Percentiles rank a stretch among this genome's conserved stretches.
Evolutionary conservation across 148 eudicot genomes (phyloP).

Genomic region (Agrostemma githago): DNA sequence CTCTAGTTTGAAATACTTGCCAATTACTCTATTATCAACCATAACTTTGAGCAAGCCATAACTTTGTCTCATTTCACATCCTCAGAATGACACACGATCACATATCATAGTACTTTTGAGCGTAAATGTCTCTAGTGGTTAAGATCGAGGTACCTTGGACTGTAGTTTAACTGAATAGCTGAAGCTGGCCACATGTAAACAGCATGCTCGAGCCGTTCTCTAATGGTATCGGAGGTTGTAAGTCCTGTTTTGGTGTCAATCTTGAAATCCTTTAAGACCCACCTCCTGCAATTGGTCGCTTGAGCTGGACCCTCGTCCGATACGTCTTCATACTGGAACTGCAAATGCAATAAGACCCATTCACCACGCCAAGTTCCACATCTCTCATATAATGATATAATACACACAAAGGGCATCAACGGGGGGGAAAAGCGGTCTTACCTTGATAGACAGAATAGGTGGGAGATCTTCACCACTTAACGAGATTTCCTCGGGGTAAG

Average conservation of each 20-base stretch:
- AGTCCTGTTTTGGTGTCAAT: not conserved
- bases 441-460: not conserved
- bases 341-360: not conserved
- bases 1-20: too few species aligned
- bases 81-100: too few species aligned
- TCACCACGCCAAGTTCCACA: not conserved
- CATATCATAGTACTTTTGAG: too few species aligned
- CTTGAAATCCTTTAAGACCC: not conserved
- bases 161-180: too few species aligned
- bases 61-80: too few species aligned
- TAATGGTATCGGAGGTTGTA: not conserved
- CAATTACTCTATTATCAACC: too few species aligned
- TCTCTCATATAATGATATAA: too few species aligned
- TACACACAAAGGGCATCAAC: not conserved
- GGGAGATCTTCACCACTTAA: not conserved
- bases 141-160: too few species aligned
- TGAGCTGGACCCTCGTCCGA: not conserved
- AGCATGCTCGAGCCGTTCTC: not conserved
- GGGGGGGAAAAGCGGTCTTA: not conserved
- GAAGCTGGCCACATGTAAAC: too few species aligned
- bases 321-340: not conserved
- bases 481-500: not conserved
- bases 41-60: too few species aligned
- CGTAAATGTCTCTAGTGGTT: too few species aligned
- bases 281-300: not conserved